These are phyloP conservation scores for Antitrichia curtipendula DNA, from an alignment of 225 moss, liverwort and hornwort genomes.

Conservation along the genomic window DNA sequence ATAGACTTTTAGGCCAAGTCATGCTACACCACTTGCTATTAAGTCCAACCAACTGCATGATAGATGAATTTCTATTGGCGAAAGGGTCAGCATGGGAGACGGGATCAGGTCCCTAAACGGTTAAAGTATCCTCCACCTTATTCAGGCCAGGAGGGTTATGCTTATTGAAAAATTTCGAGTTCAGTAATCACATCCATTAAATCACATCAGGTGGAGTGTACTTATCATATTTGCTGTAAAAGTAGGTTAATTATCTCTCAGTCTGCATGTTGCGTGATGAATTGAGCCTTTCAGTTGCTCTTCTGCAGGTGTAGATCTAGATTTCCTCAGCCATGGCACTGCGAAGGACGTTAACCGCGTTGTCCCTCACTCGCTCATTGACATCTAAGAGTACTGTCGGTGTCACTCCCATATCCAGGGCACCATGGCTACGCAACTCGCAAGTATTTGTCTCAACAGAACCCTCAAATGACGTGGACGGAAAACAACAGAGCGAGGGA, in stretches of 20 bases:
- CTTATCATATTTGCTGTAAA: not conserved
- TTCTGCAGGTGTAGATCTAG: not conserved
- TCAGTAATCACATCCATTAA: not conserved
- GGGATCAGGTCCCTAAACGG: not conserved
- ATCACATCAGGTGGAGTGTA: not conserved
- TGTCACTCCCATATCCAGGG: not conserved
- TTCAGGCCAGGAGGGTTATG: not conserved
- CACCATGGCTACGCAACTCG: not conserved
- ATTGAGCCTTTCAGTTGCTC: not conserved
- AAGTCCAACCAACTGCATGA: not conserved
- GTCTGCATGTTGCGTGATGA: not conserved
- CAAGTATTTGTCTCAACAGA: slow-evolving; percentile 8
- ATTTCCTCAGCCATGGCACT: slow-evolving; percentile 3
- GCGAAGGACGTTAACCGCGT: slow-evolving; percentile 7
- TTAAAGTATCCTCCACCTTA: not conserved
- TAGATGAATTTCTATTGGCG: not conserved
- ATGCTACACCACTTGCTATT: not conserved
- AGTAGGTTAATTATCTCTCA: not conserved
- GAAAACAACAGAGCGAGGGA: not conserved
- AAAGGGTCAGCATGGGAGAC: not conserved
- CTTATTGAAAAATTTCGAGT: not conserved
- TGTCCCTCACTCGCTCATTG: not conserved
- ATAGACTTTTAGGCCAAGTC: not conserved
- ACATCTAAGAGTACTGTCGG: not conserved
- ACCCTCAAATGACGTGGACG: not conserved